Evolutionary conservation across 2,329 filamentous ascomycete species (phyloP).

Genomic region (Alternaria triticimaculans): DNA sequence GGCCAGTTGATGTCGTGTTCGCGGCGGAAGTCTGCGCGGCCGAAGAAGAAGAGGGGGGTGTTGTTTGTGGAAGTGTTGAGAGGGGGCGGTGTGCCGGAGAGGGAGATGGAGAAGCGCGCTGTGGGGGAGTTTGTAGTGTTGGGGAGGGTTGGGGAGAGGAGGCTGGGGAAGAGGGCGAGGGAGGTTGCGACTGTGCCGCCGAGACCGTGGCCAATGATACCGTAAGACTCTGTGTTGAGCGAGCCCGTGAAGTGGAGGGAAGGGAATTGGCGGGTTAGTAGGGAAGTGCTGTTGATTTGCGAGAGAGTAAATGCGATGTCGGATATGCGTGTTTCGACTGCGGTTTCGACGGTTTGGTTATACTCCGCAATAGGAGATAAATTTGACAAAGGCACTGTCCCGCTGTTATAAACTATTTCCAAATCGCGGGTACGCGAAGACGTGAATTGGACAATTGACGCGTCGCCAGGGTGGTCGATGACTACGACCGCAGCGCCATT

Average conservation of each 20-base stretch:
- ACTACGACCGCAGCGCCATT: slow-evolving; percentile 56
- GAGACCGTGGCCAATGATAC: slow-evolving; percentile 38
- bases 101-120: slow-evolving; percentile 29
- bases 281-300: slow-evolving; percentile 1
- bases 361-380: slow-evolving; percentile 21
- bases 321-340: slow-evolving; percentile 19
- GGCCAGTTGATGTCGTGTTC: slow-evolving; percentile 92
- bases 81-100: slow-evolving; percentile 28
- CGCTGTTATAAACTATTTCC: slow-evolving; percentile 28
- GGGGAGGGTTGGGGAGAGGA: too few relatives aligned
- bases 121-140: not conserved
- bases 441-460: slow-evolving; percentile 53
- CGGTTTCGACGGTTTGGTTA: slow-evolving; percentile 20
- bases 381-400: slow-evolving; percentile 20
- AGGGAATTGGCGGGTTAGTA: slow-evolving; percentile 17
- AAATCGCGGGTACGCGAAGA: slow-evolving; percentile 12
- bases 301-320: slow-evolving; percentile 31
- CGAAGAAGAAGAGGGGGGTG: slow-evolving; percentile 34
- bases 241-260: slow-evolving; percentile 13
- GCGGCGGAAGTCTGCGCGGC: slow-evolving; percentile 80
- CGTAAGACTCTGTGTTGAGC: slow-evolving; percentile 13
- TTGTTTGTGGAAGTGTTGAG: not conserved
- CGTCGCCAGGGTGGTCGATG: slow-evolving; percentile 60
- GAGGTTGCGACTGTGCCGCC: slow-evolving; percentile 33
- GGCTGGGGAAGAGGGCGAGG: slow-evolving; percentile 15